These are phyloP conservation scores for Boletus hoseneyae DNA, from an alignment of 1,284 basidiomycete species.

Conservation along the genomic window DNA sequence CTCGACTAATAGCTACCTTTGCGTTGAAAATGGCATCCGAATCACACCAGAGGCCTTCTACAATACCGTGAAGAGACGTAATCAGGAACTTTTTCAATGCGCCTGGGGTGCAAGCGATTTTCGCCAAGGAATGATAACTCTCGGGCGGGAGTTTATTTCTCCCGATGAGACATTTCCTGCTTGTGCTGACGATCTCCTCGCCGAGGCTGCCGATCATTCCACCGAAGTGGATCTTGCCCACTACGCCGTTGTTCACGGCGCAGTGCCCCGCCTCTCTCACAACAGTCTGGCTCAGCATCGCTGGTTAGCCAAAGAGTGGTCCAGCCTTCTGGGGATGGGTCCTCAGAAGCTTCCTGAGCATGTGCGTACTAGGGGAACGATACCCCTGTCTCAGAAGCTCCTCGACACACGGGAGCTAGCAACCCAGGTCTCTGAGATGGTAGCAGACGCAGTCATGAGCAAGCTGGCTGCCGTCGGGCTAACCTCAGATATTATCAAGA, in stretches of 20 bases:
- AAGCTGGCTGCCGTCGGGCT: too few species aligned
- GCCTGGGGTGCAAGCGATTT: slow-evolving; percentile 4
- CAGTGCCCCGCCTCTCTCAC: background rate
- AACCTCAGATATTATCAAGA: too few species aligned
- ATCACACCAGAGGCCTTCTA: background rate
- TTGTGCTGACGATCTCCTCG: slow-evolving; percentile 4
- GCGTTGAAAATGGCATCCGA: background rate
- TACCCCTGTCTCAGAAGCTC: too few species aligned
- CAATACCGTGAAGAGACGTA: background rate
- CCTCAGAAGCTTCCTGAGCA: too few species aligned
- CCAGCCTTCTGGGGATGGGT: too few species aligned
- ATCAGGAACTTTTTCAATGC: slow-evolving; percentile 5
- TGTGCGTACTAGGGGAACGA: too few species aligned
- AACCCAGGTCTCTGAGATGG: too few species aligned
- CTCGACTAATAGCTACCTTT: slow-evolving; percentile 8
- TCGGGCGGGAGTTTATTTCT: slow-evolving; percentile 4
- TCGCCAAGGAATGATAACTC: slow-evolving; percentile 6
- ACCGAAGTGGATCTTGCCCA: background rate
- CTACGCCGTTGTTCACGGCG: too few species aligned
- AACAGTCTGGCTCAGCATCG: background rate
- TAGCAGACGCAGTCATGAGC: too few species aligned
- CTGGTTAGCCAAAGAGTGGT: too few species aligned
- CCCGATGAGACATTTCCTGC: background rate
- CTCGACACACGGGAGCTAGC: too few species aligned
- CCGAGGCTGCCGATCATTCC: slow-evolving; percentile 15